phyloP scores from a whole-genome alignment of 441 rosid species.

The Aleurites moluccanus region DNA sequence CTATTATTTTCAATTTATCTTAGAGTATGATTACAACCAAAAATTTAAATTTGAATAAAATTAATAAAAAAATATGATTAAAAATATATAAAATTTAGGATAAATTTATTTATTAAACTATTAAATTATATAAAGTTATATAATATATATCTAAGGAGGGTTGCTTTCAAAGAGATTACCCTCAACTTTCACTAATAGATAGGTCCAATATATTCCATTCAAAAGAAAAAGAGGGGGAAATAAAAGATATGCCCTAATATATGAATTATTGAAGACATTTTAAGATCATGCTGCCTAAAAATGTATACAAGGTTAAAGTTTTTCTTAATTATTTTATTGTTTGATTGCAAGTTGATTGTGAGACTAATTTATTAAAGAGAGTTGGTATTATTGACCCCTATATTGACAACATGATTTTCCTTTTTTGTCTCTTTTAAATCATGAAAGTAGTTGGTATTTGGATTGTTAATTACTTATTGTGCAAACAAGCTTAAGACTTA shows the following conservation, averaged over 20 bases:
- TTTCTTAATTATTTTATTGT: too few species aligned
- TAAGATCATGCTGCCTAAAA: too few species aligned
- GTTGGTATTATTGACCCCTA: constrained; percentile 25
- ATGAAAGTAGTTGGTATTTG: background rate
- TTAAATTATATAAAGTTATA: background rate
- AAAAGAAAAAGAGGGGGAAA: background rate
- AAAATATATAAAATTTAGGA: too few species aligned
- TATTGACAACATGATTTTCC: constrained; percentile 11
- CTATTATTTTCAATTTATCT: too few species aligned
- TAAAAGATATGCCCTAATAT: background rate
- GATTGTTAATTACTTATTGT: background rate
- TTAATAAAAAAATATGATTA: too few species aligned
- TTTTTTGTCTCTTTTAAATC: background rate
- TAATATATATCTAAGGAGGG: constrained; percentile 3
- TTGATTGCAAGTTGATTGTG: too few species aligned
- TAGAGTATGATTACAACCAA: too few species aligned
- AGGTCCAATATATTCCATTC: background rate
- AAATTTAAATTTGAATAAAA: too few species aligned
- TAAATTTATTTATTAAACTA: too few species aligned
- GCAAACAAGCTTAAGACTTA: too few species aligned
- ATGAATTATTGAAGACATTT: background rate
- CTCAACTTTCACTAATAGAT: constrained; percentile 3
- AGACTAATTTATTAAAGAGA: background rate
- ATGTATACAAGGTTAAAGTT: too few species aligned
- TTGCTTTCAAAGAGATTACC: constrained; percentile 28